These are phyloP conservation scores for Bryoglossum gracile DNA, from an alignment of 495 filamentous ascomycete species.

Conservation along the genomic window DNA sequence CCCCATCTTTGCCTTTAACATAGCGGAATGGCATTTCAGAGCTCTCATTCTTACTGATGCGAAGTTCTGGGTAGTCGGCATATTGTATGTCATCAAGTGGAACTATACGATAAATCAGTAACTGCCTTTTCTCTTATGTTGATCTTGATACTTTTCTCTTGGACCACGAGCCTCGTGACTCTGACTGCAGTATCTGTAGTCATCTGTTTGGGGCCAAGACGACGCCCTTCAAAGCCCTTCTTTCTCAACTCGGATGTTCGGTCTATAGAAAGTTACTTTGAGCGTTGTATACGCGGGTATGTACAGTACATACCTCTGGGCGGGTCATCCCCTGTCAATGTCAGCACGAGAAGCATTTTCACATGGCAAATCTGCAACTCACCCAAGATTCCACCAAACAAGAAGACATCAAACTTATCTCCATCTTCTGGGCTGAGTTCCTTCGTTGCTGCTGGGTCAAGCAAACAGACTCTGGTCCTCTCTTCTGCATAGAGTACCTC, in stretches of 20 bases:
- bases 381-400: conserved; percentile 97
- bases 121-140: neutral
- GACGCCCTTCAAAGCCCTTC: conserved; percentile 83
- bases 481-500: conserved; percentile 65
- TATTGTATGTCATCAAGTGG: conserved; percentile 70
- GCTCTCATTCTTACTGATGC: conserved; percentile 83
- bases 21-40: conserved; percentile 98
- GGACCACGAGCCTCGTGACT: conserved; percentile 82
- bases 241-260: conserved; percentile 86
- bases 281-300: neutral
- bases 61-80: conserved; percentile 79
- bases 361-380: conserved; percentile 26
- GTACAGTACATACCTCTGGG: conserved; percentile 62
- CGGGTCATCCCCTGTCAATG: conserved; percentile 74
- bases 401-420: conserved; percentile 75
- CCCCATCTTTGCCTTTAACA: conserved; percentile 63
- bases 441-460: conserved; percentile 75
- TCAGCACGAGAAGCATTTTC: neutral
- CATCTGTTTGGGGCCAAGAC: conserved; percentile 93
- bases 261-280: conserved; percentile 44
- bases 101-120: conserved; percentile 36
- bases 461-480: conserved; percentile 69
- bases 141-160: conserved; percentile 59
- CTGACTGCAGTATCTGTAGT: conserved; percentile 95
- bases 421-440: conserved; percentile 81